Evolutionary conservation across 495 filamentous ascomycete species (phyloP), one percentile per base, ranked within the genome.

Genomic region (Cercophora newfieldiana): DNA sequence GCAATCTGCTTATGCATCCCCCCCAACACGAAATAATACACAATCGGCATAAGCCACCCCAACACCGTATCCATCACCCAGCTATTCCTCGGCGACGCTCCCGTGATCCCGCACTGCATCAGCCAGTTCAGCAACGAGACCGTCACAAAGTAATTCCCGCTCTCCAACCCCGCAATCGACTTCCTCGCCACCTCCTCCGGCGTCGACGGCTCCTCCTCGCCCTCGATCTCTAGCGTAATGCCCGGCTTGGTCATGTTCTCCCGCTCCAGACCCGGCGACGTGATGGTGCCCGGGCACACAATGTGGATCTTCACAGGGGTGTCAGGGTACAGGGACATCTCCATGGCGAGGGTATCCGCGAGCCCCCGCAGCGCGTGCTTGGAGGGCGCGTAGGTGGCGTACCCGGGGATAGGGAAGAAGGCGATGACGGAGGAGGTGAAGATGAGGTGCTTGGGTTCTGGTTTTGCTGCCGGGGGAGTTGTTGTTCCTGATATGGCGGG

Each of bases 351-450:
- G 10, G 88, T 88, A 73, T 99, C 95, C 28, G 89, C 89, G 29
- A 99, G 83, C 47, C 87, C 86, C 67, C 93, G 89, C 60, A 99
- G 82, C 14, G 96, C 96, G 58, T 88, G 86, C 78, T 99, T 99
- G 28, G 88, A 81, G 16, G 95, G 93, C 1, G 90, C 85, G 74
- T 99, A 99, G 0, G 91, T 86, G 1, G 81, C 82, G 77, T 98
- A 99, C n/a, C 96, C 95, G 24, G 88, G 83, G 49, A 97, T 73
- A 22, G 91, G 82, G 68, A 88, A 85, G 68, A 97, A 89, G 2
- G 91, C 91, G 22, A 90, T 76, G 8, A 89, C 84, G 16, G 91
- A 94, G 7, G 88, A 88, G 0, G 94, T 97, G 73, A 98, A 93
- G 69, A 99, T 86, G 66, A 99, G 80, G 73, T 98, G 95, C 59